Percentiles rank a stretch among this genome's conserved stretches.
Conservation (phyloP, 1,139 yeast species). For the Debaryomyces udenii region DNA sequence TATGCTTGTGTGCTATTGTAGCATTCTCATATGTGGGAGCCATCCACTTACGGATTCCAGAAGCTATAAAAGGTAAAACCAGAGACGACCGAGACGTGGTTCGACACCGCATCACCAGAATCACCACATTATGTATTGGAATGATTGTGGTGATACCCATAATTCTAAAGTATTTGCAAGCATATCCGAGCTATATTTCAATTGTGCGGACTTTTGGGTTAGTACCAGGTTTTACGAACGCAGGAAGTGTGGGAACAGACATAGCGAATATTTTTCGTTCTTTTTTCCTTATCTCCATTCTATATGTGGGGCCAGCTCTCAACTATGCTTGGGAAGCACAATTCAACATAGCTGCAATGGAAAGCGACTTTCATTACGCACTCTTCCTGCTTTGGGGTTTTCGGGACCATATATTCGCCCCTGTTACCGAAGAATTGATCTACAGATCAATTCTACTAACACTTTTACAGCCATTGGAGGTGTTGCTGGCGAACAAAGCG, state of each 20-base stretch:
- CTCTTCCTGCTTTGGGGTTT: constrained; percentile 50
- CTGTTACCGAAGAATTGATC: constrained; percentile 83
- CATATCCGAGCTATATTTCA: constrained; percentile 11
- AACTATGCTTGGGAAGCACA: constrained; percentile 32
- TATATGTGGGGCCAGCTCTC: constrained; percentile 64
- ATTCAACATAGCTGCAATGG: constrained; percentile 14
- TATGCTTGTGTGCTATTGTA: constrained; percentile 19
- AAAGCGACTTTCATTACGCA: constrained; percentile 23
- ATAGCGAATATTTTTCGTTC: constrained; percentile 26
- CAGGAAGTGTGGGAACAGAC: constrained; percentile 25
- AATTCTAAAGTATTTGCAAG: constrained; percentile 16
- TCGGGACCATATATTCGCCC: constrained; percentile 76
- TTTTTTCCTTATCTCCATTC: constrained; percentile 36
- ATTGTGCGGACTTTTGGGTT: constrained; percentile 27
- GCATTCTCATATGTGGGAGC: constrained; percentile 48
- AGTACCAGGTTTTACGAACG: constrained; percentile 30
- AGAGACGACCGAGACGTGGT: constrained; percentile 52
- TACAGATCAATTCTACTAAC: constrained; percentile 67
- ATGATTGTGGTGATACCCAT: constrained; percentile 33
- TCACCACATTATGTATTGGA: constrained; percentile 33
- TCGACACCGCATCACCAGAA: constrained; percentile 39
- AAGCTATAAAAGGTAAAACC: constrained; percentile 22
- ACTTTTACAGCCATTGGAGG: constrained; percentile 32
- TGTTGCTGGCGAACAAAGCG: constrained; percentile 26
- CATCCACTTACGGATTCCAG: constrained; percentile 37